Evolutionary conservation across 2,329 filamentous ascomycete genomes (phyloP), one percentile per base, ranked within the genome.

Genomic region (Tolypocladium pustulatum): DNA sequence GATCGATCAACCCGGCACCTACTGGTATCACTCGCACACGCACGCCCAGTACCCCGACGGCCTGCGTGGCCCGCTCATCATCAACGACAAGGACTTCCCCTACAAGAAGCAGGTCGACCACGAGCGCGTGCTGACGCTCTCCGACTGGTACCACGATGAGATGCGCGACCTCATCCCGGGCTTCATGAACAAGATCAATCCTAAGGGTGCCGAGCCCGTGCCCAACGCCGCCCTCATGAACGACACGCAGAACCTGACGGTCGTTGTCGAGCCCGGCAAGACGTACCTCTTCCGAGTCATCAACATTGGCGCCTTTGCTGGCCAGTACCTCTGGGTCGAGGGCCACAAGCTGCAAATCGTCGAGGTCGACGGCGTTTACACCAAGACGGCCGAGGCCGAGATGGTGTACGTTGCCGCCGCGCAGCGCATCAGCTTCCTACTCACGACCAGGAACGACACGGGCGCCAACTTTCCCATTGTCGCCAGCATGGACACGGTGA

Each of bases 21-120:
- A 90, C 71, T 91, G 88, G 89, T 92, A 91, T 64, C 87, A 90
- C 68, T 87, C 84, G 5, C 87, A 90, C 67, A 78, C 79, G 27
- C 77, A 78, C 61, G 84, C 80, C 30, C 86, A 89, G 68, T 90
- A 89, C 62, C 86, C 87, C 1, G 87, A 90, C 68, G 87, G 87
- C 13, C 75, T 89, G 7, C 78, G 86, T 27, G 85, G 80, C 0
- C 79, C 86, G 1, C 71, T 89, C 37, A 80, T 89, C 57, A 75
- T 89, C 25, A 81, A 88, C 55, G 86, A 90, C 65, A 79, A 79
- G 1, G 68, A 81, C 0, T 75, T 76, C n/a, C 85, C 85, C 0
- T 87, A 83, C 68, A 71, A 73, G 34, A 75, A 74, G 49, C 67
- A 80, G 25, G 85, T 82, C 59, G 83, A 88, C 56, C 78, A 87